A percentile compares a stretch with the other conserved stretches of the same genome.
Conservation (phyloP, 2,329 filamentous ascomycete genomes). For the Ceratocystis colombiana region DNA sequence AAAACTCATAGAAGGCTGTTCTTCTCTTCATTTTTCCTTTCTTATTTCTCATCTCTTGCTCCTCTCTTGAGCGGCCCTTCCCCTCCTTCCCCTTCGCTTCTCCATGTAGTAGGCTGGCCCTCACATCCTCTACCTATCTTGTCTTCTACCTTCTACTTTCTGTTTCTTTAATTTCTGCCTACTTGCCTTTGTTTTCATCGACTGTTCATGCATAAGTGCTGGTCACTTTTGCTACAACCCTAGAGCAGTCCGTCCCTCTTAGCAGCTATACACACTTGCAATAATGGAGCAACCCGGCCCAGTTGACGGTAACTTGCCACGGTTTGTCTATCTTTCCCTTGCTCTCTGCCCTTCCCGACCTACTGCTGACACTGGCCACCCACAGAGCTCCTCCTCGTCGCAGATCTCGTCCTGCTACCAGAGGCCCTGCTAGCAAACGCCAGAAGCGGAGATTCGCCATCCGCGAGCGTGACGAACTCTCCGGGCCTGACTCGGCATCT, state of each 20-base stretch:
- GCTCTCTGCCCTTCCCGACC: not conserved
- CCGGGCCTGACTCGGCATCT: conserved; percentile 15
- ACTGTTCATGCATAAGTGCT: conserved; percentile 17
- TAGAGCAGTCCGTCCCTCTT: not conserved
- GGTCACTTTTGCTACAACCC: conserved; percentile 19
- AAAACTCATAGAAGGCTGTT: not conserved
- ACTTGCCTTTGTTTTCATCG: not conserved
- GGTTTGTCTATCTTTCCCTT: conserved; percentile 8
- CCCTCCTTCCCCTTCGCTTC: not conserved
- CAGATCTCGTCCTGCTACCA: not conserved
- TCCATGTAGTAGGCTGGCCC: conserved; percentile 3
- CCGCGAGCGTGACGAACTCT: not conserved
- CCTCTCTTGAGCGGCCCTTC: not conserved
- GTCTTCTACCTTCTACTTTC: not conserved
- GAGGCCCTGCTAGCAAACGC: conserved; percentile 3
- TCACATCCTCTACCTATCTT: not conserved
- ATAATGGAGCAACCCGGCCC: conserved; percentile 6
- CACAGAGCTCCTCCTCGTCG: conserved; percentile 14
- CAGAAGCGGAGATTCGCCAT: not conserved
- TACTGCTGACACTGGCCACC: not conserved
- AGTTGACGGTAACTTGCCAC: conserved; percentile 14
- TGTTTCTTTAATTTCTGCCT: not conserved
- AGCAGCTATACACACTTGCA: not conserved
- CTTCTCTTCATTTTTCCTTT: not conserved
- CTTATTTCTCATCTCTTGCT: not conserved